phyloP scores from a whole-genome alignment of 2,329 filamentous ascomycete species.

The Aspergillus pseudotamarii region DNA sequence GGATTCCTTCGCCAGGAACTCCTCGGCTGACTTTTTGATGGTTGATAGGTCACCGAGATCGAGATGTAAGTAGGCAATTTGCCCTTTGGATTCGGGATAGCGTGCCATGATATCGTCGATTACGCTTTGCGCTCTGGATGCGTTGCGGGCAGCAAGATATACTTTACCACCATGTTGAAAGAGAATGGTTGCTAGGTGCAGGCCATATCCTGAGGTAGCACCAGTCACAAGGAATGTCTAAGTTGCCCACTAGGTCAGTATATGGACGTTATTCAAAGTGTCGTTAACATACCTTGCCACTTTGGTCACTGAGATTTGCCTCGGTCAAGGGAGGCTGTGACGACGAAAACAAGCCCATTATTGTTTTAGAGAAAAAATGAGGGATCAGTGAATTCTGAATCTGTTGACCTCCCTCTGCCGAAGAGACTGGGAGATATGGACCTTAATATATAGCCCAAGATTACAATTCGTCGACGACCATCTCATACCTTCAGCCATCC shows the following conservation, averaged over 20 bases:
- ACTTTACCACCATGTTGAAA: slow-evolving; percentile 3
- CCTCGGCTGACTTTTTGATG: slow-evolving; percentile 41
- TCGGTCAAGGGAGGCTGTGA: background rate
- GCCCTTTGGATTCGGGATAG: background rate
- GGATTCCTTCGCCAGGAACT: slow-evolving; percentile 39
- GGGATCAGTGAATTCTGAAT: too few relatives aligned
- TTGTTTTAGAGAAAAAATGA: background rate
- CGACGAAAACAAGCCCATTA: background rate
- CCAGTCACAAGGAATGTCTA: slow-evolving; percentile 8
- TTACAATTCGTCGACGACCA: background rate
- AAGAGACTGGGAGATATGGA: background rate
- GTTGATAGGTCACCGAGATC: slow-evolving; percentile 36
- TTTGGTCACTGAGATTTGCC: background rate
- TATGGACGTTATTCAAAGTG: background rate
- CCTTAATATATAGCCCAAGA: background rate
- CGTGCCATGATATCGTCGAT: background rate
- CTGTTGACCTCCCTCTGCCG: background rate
- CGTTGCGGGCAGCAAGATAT: slow-evolving; percentile 2
- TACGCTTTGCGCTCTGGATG: background rate
- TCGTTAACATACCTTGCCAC: slow-evolving; percentile 5
- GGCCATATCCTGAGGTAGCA: slow-evolving; percentile 1
- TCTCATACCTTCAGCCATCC: background rate
- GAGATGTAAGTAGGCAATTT: background rate
- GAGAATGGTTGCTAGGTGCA: slow-evolving; percentile 1
- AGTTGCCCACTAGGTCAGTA: background rate